Evolutionary conservation across 768 basidiomycete genomes (phyloP), one percentile per base, ranked within the genome.

Genomic region (Mycena galericulata): DNA sequence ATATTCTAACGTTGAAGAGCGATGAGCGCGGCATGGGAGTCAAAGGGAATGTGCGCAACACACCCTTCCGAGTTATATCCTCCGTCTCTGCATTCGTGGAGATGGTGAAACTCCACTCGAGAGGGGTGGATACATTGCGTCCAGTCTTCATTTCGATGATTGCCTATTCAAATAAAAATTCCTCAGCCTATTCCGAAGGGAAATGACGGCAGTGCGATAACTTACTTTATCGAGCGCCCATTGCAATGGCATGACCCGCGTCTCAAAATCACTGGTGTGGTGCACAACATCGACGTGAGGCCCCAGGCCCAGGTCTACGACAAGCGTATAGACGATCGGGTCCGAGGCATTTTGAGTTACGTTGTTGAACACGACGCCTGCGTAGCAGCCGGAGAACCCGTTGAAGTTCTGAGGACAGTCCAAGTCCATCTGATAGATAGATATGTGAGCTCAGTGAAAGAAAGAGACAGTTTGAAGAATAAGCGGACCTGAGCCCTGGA

Each of bases 401-500:
- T 87, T 83, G 73, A 85, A 88, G 77, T 88, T 88, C 70, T 86
- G 80, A 17, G 82, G 86, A 71, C 87, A 88, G 10, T 75, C 34
- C 34, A 14, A 6, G 17, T n/a, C 22, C 45, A 36, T 46, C n/a
- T 27, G 47, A 14, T 34, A 49, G 22, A 22, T 26, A 45, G 26
- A 49, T 45, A 46, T 60, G 3, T 40, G 6, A 6, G 36, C 15
- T 38, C 15, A 24, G 32, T 34, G n/a, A n/a, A n/a, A n/a, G n/a
- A n/a, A 9, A 47, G n/a, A n/a, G 20, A 55, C 20, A 8, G n/a
- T 24, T 18, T 17, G 30, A n/a, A 38, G 8, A 32, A 27, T 24
- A n/a, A 30, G 34, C 81, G 78, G 12, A 88, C 82, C 32, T 82
- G 80, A 14, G 75, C 74, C 0, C 81, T 75, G 24, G 73, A 78